Base-by-base conservation (phyloP, 305 asterid species). In the Solanum aculeatissimum region DNA sequence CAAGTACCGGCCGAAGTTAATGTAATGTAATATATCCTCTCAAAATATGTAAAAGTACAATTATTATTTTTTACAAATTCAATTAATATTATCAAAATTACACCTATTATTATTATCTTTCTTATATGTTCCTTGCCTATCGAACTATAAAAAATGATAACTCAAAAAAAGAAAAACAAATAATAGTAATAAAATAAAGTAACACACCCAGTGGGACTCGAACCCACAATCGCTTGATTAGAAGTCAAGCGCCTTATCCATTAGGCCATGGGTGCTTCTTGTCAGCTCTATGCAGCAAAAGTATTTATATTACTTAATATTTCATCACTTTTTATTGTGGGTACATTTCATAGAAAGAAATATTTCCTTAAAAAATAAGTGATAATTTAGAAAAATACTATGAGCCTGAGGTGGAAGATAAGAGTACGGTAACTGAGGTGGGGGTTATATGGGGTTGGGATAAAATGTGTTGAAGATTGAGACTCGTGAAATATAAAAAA, bases 161-260 rank as follows among this genome's bases (percentile, higher is more conserved):
- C 38, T 32, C 6, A 32, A 7, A 38, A 7, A 40, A 7, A 40
- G 9, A 7, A 40, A 40, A 7, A 40, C 1, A 40, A 7, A 40
- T 9, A 7, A 40, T 6, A 38, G 42, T 8, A 40, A 40, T 35
- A 4, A 4, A 35, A 35, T 35, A 35, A 35, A 35, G 6, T 35
- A 35, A 0, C 40, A 35, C 40, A 35, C 98, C 98, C 94, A 91
- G 98, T 94, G 96, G 98, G 96, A 94, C 93, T 94, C 98, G 97
- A 95, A 94, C 98, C 98, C 98, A 95, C 98, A 95, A 95, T 94
- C 96, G 97, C 95, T 90, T 95, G 97, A 94, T 94, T 92, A 94
- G 98, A 95, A 94, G 98, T 94, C 96, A 93, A 90, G 83, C 96
- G 98, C 97, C 98, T 95, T 93, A 93, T 95, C 98, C 98, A 93